Conservation (phyloP, 805 yeast species). For the Tetrapisispora arboricola region DNA sequence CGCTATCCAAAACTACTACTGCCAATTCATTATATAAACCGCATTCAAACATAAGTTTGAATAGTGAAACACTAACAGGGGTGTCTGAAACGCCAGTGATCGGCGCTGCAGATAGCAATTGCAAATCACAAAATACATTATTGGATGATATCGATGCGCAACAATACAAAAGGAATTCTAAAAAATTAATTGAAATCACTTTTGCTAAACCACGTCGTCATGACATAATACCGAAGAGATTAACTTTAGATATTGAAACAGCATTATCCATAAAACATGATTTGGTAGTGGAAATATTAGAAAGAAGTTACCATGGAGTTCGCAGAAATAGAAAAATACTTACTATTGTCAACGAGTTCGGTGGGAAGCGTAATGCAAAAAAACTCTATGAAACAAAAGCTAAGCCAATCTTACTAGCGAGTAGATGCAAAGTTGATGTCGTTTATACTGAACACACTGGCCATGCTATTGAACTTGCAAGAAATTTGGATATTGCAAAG, state of each 20-base stretch:
- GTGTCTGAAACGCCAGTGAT: background rate
- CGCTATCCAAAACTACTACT: background rate
- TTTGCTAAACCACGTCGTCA: conserved; percentile 30
- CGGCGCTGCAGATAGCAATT: no score
- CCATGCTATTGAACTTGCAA: conserved; percentile 72
- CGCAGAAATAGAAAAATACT: conserved; percentile 40
- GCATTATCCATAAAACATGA: background rate
- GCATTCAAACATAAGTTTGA: background rate
- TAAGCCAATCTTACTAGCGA: conserved; percentile 64
- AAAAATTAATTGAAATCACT: conserved; percentile 22
- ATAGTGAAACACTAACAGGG: background rate
- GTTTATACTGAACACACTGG: conserved; percentile 51
- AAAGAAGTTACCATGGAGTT: conserved; percentile 32
- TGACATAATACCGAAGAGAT: conserved; percentile 29
- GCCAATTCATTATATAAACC: background rate
- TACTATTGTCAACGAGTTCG: conserved; percentile 77
- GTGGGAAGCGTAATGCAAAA: conserved; percentile 77
- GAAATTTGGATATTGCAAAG: conserved; percentile 38
- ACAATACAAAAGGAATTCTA: background rate
- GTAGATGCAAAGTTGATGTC: conserved; percentile 47
- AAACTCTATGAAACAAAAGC: conserved; percentile 45
- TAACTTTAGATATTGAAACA: conserved; percentile 24
- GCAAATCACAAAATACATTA: no score
- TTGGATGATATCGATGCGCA: background rate
- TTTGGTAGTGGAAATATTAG: conserved; percentile 18